Percentiles rank a stretch among this genome's conserved stretches.
Evolutionary conservation across 176 grass and related monocot genomes (phyloP).

Genomic region (Raddia distichophylla): DNA sequence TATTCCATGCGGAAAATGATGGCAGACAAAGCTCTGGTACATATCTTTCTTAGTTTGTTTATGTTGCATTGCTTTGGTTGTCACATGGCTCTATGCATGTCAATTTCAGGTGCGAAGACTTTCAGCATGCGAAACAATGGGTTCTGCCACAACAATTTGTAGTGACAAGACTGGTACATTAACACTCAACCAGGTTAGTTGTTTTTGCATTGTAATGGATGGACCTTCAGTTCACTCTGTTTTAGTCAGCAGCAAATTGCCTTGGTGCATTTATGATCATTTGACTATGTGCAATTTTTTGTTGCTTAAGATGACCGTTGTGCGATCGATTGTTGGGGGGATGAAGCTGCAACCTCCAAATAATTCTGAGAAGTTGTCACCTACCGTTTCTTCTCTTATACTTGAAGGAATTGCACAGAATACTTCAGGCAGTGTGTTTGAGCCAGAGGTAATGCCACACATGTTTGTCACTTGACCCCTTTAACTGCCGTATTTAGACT

Average conservation of each 20-base stretch:
- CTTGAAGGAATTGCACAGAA: constrained; percentile 97
- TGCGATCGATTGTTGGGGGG: constrained; percentile 70
- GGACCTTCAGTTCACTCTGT: constrained; percentile 26
- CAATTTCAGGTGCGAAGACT: constrained; percentile 80
- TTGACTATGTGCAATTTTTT: constrained; percentile 36
- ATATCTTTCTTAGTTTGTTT: constrained; percentile 31
- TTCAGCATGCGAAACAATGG: constrained; percentile 99
- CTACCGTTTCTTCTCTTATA: constrained; percentile 53
- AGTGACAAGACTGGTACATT: constrained; percentile 99
- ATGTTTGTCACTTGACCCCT: constrained; percentile 2
- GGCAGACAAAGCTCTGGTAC: constrained; percentile 93
- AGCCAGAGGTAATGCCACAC: constrained; percentile 65
- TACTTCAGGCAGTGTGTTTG: constrained; percentile 79
- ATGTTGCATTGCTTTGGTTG: constrained; percentile 25
- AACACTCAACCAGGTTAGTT: constrained; percentile 87
- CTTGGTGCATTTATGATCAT: constrained; percentile 23
- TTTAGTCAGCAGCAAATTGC: constrained; percentile 8
- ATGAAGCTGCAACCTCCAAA: constrained; percentile 55
- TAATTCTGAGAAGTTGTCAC: constrained; percentile 52
- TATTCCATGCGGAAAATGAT: constrained; percentile 99
- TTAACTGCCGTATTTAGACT: constrained; percentile 35
- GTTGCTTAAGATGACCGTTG: constrained; percentile 89
- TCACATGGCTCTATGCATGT: constrained; percentile 29
- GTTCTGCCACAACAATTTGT: constrained; percentile 99
- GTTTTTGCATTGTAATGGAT: constrained; percentile 30